Evolutionary conservation across 1,284 basidiomycete species (phyloP).

Genomic region (Rhodotorula sp.): DNA sequence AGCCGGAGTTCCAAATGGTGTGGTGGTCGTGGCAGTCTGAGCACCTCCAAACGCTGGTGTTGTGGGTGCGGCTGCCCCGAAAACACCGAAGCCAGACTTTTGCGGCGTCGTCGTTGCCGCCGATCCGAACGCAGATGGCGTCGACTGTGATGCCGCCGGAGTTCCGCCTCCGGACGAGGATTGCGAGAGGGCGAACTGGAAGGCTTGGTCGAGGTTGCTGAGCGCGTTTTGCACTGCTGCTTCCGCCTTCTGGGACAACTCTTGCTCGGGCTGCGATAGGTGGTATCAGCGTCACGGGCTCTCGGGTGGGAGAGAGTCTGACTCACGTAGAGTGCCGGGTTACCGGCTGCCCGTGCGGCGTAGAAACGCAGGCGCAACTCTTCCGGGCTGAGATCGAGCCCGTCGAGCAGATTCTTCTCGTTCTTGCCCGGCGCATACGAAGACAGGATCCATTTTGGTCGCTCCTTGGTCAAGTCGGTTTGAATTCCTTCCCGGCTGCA

Average conservation of each 20-base stretch:
- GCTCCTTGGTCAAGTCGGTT: slow-evolving; percentile 63
- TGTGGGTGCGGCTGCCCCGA: slow-evolving; percentile 19
- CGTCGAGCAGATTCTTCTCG: slow-evolving; percentile 67
- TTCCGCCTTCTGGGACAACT: slow-evolving; percentile 37
- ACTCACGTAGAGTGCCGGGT: slow-evolving; percentile 68
- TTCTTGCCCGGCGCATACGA: slow-evolving; percentile 75
- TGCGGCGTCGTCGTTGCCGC: slow-evolving; percentile 14
- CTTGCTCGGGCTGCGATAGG: slow-evolving; percentile 36
- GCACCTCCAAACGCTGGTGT: slow-evolving; percentile 15
- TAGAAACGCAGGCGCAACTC: slow-evolving; percentile 73
- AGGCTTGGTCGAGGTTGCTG: slow-evolving; percentile 41
- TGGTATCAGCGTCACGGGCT: not conserved
- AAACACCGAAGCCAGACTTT: slow-evolving; percentile 28
- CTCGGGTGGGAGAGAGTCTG: slow-evolving; percentile 8
- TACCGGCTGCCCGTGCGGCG: slow-evolving; percentile 61
- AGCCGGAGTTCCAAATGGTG: slow-evolving; percentile 29
- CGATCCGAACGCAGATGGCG: slow-evolving; percentile 11
- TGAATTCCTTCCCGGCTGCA: slow-evolving; percentile 61
- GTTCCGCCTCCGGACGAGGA: slow-evolving; percentile 12
- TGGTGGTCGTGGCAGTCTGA: slow-evolving; percentile 14
- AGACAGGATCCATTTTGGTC: slow-evolving; percentile 78
- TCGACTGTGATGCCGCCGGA: not conserved
- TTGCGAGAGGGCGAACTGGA: slow-evolving; percentile 33
- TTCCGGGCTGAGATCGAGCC: slow-evolving; percentile 73
- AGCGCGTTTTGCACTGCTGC: slow-evolving; percentile 33